phyloP scores from a whole-genome alignment of 495 filamentous ascomycete genomes.

The Trichoderma gamsii region DNA sequence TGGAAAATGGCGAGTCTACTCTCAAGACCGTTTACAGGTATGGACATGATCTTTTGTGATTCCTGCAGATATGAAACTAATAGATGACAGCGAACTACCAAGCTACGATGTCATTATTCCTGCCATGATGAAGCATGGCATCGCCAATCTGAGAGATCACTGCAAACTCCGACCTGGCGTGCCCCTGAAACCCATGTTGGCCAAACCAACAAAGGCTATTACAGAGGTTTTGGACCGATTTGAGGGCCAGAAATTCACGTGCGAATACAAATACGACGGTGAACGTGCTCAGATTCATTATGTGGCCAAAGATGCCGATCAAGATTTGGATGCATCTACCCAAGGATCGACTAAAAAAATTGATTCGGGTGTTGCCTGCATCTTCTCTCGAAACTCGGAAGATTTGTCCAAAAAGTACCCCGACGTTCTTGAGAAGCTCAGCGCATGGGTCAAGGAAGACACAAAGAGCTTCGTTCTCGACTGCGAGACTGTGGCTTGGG shows the following conservation, averaged over 20 bases:
- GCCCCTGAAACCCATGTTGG: conserved; percentile 96
- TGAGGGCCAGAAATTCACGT: conserved; percentile 90
- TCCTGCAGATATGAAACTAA: conserved; percentile 19
- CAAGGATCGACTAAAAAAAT: conserved; percentile 44
- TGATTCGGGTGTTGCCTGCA: conserved; percentile 67
- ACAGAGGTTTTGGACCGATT: conserved; percentile 96
- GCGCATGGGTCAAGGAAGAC: conserved; percentile 79
- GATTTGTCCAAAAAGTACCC: conserved; percentile 97
- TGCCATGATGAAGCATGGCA: conserved; percentile 76
- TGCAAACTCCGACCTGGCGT: conserved; percentile 94
- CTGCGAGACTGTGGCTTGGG: conserved; percentile 98
- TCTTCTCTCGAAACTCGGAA: conserved; percentile 95
- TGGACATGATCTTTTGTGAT: conserved; percentile 18
- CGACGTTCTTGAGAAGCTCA: conserved; percentile 81
- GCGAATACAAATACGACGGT: conserved; percentile 98
- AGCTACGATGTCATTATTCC: conserved; percentile 95
- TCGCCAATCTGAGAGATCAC: conserved; percentile 68
- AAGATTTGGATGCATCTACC: conserved; percentile 50
- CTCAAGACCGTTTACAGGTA: conserved; percentile 89
- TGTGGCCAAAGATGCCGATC: conserved; percentile 71
- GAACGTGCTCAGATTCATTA: conserved; percentile 97
- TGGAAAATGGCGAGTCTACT: conserved; percentile 75
- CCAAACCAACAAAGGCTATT: conserved; percentile 98
- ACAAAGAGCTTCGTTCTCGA: conserved; percentile 94
- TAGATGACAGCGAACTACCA: conserved; percentile 64